Base-by-base conservation (phyloP, 768 basidiomycete species). In the Lactifluus hygrophoroides region DNA sequence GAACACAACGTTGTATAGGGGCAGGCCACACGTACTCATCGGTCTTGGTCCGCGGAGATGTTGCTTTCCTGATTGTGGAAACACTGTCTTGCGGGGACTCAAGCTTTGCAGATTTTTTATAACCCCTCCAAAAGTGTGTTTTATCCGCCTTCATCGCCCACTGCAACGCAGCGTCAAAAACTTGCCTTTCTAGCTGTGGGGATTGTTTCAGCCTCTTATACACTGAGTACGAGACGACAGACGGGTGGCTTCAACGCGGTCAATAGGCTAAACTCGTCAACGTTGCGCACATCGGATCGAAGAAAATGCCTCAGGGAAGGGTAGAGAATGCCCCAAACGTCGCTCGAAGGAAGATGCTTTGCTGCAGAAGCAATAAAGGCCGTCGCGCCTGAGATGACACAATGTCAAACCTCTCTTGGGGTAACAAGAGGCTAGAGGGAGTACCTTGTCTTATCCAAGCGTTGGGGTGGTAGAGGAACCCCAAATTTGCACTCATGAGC, bases 261-360 rank as follows among this genome's bases (percentile, higher is more conserved):
- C 28, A 98, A 71, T n/a, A 99, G 66, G 45, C 81, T 84, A 51
- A 78, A 77, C 58, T 90, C 90, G 49, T 88, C 81, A 47, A 97
- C 80, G 7, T 77, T 77, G 2, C 77, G 78, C 21, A 97, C 75
- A 64, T 98, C 96, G 2, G 85, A 90, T 57, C 86, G 86, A 38
- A 98, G 75, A 58, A 94, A 84, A 65, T 93, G 87, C 46, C 90
- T 80, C 42, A 98, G 72, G 0, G 88, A 90, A 0, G 96, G 95
- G 65, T 98, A 98, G 9, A 99, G 71, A 42, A 98, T 95, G 66
- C 94, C 97, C 95, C 96, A 98, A 21, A 92, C 85, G 67, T 99
- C 96, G 53, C 91, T 93, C 2, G 77, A 71, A 0, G 88, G 88
- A 6, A 99, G 79, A 62, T 89, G 86, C 43, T 85, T 83, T 2